Percentiles rank a stretch among this genome's conserved stretches.
Evolutionary conservation across 2,329 filamentous ascomycete genomes (phyloP).

Genomic region (Arthroderma sp.): DNA sequence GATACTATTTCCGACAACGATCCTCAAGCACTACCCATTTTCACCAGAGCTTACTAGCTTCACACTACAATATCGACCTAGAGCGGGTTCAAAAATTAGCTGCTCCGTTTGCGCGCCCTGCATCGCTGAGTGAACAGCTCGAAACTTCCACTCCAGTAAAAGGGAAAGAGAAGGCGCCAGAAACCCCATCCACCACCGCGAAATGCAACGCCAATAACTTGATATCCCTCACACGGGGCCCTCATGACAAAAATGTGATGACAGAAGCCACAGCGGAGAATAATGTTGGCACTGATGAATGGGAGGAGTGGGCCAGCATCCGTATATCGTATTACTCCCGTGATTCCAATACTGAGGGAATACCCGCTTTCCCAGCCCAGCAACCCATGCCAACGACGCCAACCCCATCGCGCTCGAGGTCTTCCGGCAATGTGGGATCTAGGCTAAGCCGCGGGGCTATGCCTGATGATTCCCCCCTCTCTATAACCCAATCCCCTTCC

Average conservation of each 20-base stretch:
- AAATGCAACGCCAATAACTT: slow-evolving; percentile 72
- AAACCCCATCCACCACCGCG: slow-evolving; percentile 21
- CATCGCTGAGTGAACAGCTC: slow-evolving; percentile 34
- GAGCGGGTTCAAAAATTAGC: slow-evolving; percentile 78
- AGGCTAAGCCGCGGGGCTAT: slow-evolving; percentile 33
- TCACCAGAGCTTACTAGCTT: slow-evolving; percentile 60
- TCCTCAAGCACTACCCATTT: slow-evolving; percentile 50
- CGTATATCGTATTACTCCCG: slow-evolving; percentile 63
- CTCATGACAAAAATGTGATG: slow-evolving; percentile 19
- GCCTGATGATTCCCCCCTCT: slow-evolving; percentile 39
- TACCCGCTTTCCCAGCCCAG: slow-evolving; percentile 18
- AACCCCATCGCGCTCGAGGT: slow-evolving; percentile 57
- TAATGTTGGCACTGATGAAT: slow-evolving; percentile 30
- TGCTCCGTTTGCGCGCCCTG: slow-evolving; percentile 65
- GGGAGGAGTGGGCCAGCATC: slow-evolving; percentile 70
- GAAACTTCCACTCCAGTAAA: slow-evolving; percentile 48
- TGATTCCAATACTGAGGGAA: slow-evolving; percentile 11
- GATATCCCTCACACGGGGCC: slow-evolving; percentile 55
- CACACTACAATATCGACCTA: slow-evolving; percentile 62
- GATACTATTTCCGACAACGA: slow-evolving; percentile 80
- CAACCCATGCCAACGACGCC: slow-evolving; percentile 49
- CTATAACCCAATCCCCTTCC: slow-evolving; percentile 28
- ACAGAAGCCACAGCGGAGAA: slow-evolving; percentile 18
- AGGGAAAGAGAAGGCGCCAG: slow-evolving; percentile 57
- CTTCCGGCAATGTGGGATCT: slow-evolving; percentile 43